Conservation (phyloP, 2,329 filamentous ascomycete genomes). For the Metarhizium rileyi region DNA sequence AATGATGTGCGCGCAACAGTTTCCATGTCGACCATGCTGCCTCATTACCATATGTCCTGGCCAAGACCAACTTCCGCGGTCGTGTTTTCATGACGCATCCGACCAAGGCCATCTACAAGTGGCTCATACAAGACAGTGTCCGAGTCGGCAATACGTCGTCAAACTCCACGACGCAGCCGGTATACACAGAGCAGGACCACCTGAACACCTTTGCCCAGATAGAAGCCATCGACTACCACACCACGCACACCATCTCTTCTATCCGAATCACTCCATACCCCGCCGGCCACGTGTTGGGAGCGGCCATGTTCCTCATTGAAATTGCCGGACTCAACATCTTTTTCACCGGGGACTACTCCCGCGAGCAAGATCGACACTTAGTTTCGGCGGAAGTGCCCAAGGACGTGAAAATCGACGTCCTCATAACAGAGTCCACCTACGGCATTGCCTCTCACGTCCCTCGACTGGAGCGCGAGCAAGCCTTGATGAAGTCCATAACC, state of each 20-base stretch:
- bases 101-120: constrained; percentile 99
- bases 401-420: constrained; percentile 84
- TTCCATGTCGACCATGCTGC: constrained; percentile 99
- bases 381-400: constrained; percentile 87
- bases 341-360: constrained; percentile 95
- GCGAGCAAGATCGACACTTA: constrained; percentile 90
- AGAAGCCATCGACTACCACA: constrained; percentile 96
- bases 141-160: constrained; percentile 69
- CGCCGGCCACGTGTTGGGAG: constrained; percentile 93
- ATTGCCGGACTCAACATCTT: constrained; percentile 95
- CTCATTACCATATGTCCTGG: constrained; percentile 91
- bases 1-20: constrained; percentile 38
- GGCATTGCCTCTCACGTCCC: constrained; percentile 92
- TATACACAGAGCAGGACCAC: constrained; percentile 94
- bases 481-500: constrained; percentile 92
- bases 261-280: constrained; percentile 96
- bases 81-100: constrained; percentile 99
- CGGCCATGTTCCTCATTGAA: constrained; percentile 96
- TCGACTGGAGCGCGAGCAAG: constrained; percentile 79
- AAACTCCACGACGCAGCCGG: constrained; percentile 56
- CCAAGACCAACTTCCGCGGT: constrained; percentile 95
- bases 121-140: constrained; percentile 95
- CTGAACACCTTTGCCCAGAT: constrained; percentile 88
- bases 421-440: constrained; percentile 97
- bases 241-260: constrained; percentile 91